Percentiles rank a stretch among this genome's conserved stretches.
These are phyloP conservation scores for Xerophyta viscosa DNA, from an alignment of 106 monocot genomes.

Conservation along the genomic window DNA sequence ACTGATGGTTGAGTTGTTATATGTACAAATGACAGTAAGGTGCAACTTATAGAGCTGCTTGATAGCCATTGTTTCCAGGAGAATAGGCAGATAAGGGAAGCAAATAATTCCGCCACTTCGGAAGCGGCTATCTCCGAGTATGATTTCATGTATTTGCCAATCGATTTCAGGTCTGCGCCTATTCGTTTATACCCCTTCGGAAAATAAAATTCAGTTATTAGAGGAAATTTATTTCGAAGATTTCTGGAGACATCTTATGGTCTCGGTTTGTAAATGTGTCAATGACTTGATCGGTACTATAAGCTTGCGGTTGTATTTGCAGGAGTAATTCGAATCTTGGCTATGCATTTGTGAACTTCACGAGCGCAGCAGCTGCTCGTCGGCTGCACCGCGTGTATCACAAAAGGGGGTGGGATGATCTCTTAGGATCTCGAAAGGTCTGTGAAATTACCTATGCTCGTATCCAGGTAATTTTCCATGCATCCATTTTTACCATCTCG, in stretches of 20 bases:
- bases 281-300: neutral
- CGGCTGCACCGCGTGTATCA: conserved; percentile 5
- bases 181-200: neutral
- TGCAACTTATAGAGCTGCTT: conserved; percentile 1
- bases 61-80: neutral
- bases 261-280: neutral
- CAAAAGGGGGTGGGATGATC: neutral
- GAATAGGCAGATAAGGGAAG: neutral
- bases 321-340: conserved; percentile 7
- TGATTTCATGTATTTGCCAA: conserved; percentile 11
- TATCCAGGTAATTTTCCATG: conserved; percentile 1
- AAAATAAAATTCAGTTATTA: neutral
- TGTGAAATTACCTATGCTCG: conserved; percentile 9
- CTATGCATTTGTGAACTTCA: conserved; percentile 13
- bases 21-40: neutral
- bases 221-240: neutral
- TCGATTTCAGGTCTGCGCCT: conserved; percentile 5
- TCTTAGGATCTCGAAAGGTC: conserved; percentile 9
- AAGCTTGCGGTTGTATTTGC: neutral
- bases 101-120: neutral
- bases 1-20: neutral
- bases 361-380: neutral
- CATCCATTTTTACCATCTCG: neutral
- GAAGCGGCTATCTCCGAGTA: neutral
- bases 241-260: neutral